Evolutionary conservation across 306 rosid species (phyloP), one percentile per base, ranked within the genome.

Genomic region (Quercus ilex): DNA sequence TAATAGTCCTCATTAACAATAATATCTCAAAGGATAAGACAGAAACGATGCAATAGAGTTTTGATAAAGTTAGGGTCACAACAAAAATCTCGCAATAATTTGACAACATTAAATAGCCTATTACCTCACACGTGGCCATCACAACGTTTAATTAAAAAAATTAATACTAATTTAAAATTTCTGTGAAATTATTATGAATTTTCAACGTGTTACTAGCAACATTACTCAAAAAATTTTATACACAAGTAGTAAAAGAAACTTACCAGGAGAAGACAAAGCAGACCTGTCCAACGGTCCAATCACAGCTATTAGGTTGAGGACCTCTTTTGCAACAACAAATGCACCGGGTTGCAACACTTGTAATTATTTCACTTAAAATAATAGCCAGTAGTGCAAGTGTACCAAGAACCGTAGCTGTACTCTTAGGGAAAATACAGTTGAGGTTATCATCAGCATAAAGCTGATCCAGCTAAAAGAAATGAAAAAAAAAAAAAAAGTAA

Each of bases 221-320:
- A 35, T 35, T 5, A 35, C 41, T 35, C 41, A 35, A 1, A 1
- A 35, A 35, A 35, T 1, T 5, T 35, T 35, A 5, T 35, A 35
- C 41, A 52, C 78, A 55, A 30, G 59, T 20, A 30, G 28, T n/a
- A 15, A 77, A 33, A 33, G 71, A 57, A 38, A 77, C 71, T 77
- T 93, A 95, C 99, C 99, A 92, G 69, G 96, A 92, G 43, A 90
- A 30, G 82, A 85, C 86, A 74, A 85, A 92, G 93, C 92, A 88
- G 81, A 85, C 53, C 65, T 87, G 59, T 4, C 92, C 91, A 31
- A 87, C 53, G 2, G 73, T 85, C 94, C 94, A 86, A 62, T 79
- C 87, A 59, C 88, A 77, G 84, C 1, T 25, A 25, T 78, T 71
- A 63, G 85, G 84, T 5, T n/a, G 89, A 62, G 88, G 77, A 77